Evolutionary conservation across 495 filamentous ascomycete species (phyloP).

Genomic region (Margaritispora aquatica): DNA sequence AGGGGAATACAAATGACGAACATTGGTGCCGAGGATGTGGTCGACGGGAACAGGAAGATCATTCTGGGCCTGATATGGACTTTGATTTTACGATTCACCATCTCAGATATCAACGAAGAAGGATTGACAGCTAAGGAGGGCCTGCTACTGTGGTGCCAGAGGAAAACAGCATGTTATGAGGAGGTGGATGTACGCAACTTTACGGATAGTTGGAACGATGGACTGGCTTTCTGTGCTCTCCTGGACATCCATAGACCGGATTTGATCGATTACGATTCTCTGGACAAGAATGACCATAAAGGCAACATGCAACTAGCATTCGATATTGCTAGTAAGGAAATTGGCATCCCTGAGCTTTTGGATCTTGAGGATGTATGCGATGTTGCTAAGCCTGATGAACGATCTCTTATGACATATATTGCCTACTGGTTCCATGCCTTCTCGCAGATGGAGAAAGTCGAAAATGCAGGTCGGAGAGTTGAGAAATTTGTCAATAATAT

Average conservation of each 20-base stretch:
- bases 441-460: constrained; percentile 94
- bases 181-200: constrained; percentile 94
- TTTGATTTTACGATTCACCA: constrained; percentile 93
- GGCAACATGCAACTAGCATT: constrained; percentile 98
- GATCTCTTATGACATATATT: constrained; percentile 97
- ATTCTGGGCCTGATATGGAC: constrained; percentile 97
- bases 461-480: constrained; percentile 91
- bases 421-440: constrained; percentile 99
- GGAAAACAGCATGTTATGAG: constrained; percentile 97
- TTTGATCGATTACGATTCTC: constrained; percentile 87
- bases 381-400: constrained; percentile 90
- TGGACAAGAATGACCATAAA: constrained; percentile 91
- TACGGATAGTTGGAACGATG: constrained; percentile 93
- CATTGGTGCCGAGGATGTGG: constrained; percentile 96
- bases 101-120: constrained; percentile 97
- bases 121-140: constrained; percentile 98
- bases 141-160: constrained; percentile 91
- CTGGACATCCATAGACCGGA: constrained; percentile 96
- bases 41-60: constrained; percentile 96
- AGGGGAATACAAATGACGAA: constrained; percentile 95
- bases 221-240: constrained; percentile 91
- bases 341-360: constrained; percentile 90
- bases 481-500: constrained; percentile 99
- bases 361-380: constrained; percentile 99
- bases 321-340: constrained; percentile 90